Evolutionary conservation across 2,329 filamentous ascomycete genomes (phyloP), one percentile per base, ranked within the genome.

Genomic region (Colletotrichum sp.): DNA sequence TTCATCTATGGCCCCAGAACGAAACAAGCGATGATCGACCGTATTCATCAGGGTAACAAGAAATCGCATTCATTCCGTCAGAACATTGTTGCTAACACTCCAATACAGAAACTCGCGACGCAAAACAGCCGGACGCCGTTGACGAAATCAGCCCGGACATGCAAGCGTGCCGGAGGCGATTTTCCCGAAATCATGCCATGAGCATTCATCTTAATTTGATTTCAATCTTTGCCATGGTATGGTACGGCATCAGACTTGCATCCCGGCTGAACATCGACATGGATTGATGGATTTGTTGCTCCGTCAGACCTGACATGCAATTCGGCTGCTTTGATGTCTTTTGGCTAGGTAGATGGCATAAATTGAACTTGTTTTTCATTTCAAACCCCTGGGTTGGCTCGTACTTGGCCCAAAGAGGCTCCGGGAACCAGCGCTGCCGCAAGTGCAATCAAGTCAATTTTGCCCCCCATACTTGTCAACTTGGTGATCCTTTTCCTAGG

Each of bases 121-220:
- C 72, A 2, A 68, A 33, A 18, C 76, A 73, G 8, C 59, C 70
- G 4, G 68, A 16, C 21, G 61, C 51, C 2, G 29, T 65, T 8
- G 51, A 69, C 33, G 67, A 78, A 24, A 47, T 47, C 1, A 80
- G 76, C 34, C 72, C 74, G 1, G 79, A 81, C 47, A 81, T 80
- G 79, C 76, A 76, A 29, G 72, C 66, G 5, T 66, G 80, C 2
- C 83, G 81, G 18, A 82, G 75, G 72, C 73, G 72, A 1, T 86
- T 86, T 36, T 80, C 77, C 0, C 78, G 76, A 2, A 80, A 78
- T 8, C 84, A 86, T 69, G 83, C 84, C 24, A 86, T 85, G 82
- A 83, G 81, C 67, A 85, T 86, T 64, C 84, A 86, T 43, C 71
- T 86, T 11, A 86, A 86, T 66, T 72, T 86, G 31, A 74, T 85